Evolutionary conservation across 2,329 filamentous ascomycete genomes (phyloP).

Genomic region (Aspergillus vadensis): DNA sequence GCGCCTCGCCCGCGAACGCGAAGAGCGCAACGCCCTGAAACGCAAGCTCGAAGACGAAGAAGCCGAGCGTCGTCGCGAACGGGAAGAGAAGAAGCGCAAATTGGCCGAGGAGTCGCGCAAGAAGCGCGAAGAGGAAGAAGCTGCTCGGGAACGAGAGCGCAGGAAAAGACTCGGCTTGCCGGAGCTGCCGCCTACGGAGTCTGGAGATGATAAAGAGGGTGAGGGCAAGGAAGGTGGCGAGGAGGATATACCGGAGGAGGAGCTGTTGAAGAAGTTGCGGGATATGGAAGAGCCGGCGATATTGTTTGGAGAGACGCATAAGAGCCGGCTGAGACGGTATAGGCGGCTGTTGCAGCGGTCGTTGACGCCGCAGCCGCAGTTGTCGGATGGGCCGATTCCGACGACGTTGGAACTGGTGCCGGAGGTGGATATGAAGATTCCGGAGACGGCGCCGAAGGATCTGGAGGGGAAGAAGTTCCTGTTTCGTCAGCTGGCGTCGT

Average conservation of each 20-base stretch:
- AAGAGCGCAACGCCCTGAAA: conserved; percentile 72
- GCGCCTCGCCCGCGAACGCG: conserved; percentile 69
- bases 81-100: conserved; percentile 78
- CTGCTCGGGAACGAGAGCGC: conserved; percentile 69
- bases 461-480: conserved; percentile 68
- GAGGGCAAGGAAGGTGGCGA: conserved; percentile 36
- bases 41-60: conserved; percentile 88
- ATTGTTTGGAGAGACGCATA: conserved; percentile 81
- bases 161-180: conserved; percentile 79
- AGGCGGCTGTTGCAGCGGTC: conserved; percentile 58
- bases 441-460: conserved; percentile 64
- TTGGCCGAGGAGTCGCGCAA: conserved; percentile 78
- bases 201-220: conserved; percentile 22
- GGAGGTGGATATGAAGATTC: conserved; percentile 86
- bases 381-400: conserved; percentile 78
- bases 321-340: conserved; percentile 69
- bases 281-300: conserved; percentile 70
- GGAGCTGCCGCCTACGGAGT: conserved; percentile 57
- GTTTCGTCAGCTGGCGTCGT: conserved; percentile 85
- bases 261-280: conserved; percentile 69
- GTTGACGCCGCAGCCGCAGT: conserved; percentile 38
- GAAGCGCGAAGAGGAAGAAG: conserved; percentile 71
- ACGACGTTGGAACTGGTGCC: conserved; percentile 78
- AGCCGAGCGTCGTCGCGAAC: conserved; percentile 64
- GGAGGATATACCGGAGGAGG: conserved; percentile 67